phyloP scores from a whole-genome alignment of 2,329 filamentous ascomycete species.

The Fusarium humuli region DNA sequence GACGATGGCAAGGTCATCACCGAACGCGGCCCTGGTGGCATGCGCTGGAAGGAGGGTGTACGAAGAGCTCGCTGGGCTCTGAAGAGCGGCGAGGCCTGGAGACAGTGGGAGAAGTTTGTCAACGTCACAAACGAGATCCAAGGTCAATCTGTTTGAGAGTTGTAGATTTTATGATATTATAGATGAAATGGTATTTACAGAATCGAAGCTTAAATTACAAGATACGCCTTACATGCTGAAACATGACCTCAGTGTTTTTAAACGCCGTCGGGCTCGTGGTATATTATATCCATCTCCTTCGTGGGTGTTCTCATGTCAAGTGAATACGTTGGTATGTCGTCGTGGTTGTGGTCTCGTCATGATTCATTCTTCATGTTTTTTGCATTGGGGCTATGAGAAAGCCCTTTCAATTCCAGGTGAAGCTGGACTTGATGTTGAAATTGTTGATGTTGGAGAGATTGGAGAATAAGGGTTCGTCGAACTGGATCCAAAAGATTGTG shows the following conservation, averaged over 20 bases:
- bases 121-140: slow-evolving; percentile 75
- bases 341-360: slow-evolving; percentile 1
- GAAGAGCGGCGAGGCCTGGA: slow-evolving; percentile 86
- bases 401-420: slow-evolving; percentile 28
- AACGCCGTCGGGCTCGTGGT: slow-evolving; percentile 16
- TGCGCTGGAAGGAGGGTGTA: slow-evolving; percentile 95
- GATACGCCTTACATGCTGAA: not conserved
- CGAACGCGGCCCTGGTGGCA: slow-evolving; percentile 85
- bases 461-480: slow-evolving; percentile 32
- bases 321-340: slow-evolving; percentile 10
- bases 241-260: not conserved
- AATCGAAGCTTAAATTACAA: slow-evolving; percentile 10
- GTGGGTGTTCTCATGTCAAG: slow-evolving; percentile 4
- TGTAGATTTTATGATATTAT: not conserved
- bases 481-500: slow-evolving; percentile 31
- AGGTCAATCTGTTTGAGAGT: slow-evolving; percentile 18
- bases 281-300: slow-evolving; percentile 31
- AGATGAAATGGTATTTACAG: slow-evolving; percentile 3
- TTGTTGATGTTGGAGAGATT: slow-evolving; percentile 28
- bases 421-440: slow-evolving; percentile 11
- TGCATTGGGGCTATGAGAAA: slow-evolving; percentile 8
- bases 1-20: slow-evolving; percentile 84
- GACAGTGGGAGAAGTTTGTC: slow-evolving; percentile 85
- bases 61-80: slow-evolving; percentile 89
- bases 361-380: not conserved